These are phyloP conservation scores for Vitis hybrid DNA, from an alignment of 177 flowering plant species.

Conservation along the genomic window DNA sequence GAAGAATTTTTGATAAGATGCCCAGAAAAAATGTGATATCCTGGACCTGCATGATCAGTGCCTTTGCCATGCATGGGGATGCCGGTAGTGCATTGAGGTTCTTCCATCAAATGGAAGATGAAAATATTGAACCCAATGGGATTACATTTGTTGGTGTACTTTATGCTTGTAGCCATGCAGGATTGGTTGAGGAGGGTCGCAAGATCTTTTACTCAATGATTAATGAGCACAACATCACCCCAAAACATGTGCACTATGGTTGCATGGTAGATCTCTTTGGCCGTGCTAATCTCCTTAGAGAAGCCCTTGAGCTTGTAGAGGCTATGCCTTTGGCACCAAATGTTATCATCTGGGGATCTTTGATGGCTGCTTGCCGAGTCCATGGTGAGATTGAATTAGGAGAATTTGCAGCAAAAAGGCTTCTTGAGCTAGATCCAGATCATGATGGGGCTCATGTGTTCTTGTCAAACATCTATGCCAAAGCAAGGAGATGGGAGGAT, in stretches of 20 bases:
- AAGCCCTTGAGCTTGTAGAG: constrained; percentile 61
- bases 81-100: constrained; percentile 44
- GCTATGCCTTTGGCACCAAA: constrained; percentile 69
- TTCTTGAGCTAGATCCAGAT: constrained; percentile 64
- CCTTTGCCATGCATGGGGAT: constrained; percentile 65
- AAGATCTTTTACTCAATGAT: constrained; percentile 55
- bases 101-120: constrained; percentile 53
- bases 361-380: constrained; percentile 62
- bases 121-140: constrained; percentile 52
- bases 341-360: constrained; percentile 70
- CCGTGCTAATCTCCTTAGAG: constrained; percentile 58
- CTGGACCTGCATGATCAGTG: constrained; percentile 74
- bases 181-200: constrained; percentile 59
- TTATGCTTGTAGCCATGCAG: constrained; percentile 81
- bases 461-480: constrained; percentile 72
- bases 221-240: constrained; percentile 47
- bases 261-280: constrained; percentile 85
- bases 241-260: constrained; percentile 69
- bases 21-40: constrained; percentile 61
- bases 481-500: constrained; percentile 57
- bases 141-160: constrained; percentile 72
- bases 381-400: constrained; percentile 62
- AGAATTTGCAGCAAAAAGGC: constrained; percentile 64
- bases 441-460: constrained; percentile 81
- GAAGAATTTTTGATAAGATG: constrained; percentile 54